Percentiles rank a stretch among this genome's conserved stretches.
These are phyloP conservation scores for Psilocybe azurescens DNA, from an alignment of 768 basidiomycete species.

Conservation along the genomic window DNA sequence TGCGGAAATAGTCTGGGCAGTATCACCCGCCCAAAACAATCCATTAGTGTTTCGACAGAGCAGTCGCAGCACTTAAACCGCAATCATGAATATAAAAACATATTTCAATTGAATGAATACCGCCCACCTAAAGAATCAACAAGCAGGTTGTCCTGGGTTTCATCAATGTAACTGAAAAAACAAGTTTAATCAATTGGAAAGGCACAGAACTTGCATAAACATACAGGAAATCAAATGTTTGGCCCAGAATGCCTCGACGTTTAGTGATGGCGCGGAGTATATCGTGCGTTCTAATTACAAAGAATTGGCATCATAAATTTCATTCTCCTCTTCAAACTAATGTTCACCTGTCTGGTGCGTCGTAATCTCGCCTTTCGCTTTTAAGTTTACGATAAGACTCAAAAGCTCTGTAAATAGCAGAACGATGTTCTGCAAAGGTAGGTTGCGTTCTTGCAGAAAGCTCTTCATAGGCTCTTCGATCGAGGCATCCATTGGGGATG, in stretches of 20 bases:
- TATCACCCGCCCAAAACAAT: conserved; percentile 84
- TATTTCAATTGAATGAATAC: background rate
- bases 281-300: conserved; percentile 49
- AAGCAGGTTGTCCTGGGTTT: conserved; percentile 73
- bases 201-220: conserved; percentile 16
- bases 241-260: conserved; percentile 37
- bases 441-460: conserved; percentile 57
- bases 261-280: conserved; percentile 44
- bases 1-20: conserved; percentile 76
- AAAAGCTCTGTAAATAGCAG: conserved; percentile 54
- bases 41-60: conserved; percentile 69
- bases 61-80: conserved; percentile 55
- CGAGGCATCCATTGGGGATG: conserved; percentile 42
- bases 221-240: conserved; percentile 60
- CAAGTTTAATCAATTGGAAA: background rate
- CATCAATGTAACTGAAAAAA: conserved; percentile 65
- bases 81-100: too few species aligned
- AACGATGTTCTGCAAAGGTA: conserved; percentile 56
- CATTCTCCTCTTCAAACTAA: background rate
- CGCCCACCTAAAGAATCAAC: conserved; percentile 62
- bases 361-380: conserved; percentile 44
- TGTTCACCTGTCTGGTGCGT: conserved; percentile 63
- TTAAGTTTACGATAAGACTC: conserved; percentile 54
- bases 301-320: background rate
- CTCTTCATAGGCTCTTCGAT: conserved; percentile 45